Base-by-base conservation (phyloP, 495 filamentous ascomycete genomes). In the Chlorociboria aeruginascens region DNA sequence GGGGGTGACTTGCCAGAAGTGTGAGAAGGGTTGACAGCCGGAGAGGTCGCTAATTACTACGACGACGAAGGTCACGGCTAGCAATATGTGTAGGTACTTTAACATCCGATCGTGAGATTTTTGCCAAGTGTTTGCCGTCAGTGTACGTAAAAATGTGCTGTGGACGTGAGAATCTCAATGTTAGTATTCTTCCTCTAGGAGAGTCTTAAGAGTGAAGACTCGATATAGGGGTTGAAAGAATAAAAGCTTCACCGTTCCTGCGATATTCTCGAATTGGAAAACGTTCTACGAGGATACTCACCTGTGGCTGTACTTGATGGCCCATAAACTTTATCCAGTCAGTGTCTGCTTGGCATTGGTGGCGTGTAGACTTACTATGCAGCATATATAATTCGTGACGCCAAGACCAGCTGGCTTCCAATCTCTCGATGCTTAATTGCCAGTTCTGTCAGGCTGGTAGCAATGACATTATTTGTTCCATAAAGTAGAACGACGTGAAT, bases 1-100 rank as follows among this genome's bases (percentile, higher is more conserved):
- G 9, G 92, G 92, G 16, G 79, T 62, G 7, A 96, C 86, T 64
- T 95, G 89, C 89, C 87, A 96, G 67, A 93, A 90, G 61, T 88
- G 78, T 42, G 62, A 40, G 54, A 94, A 87, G 13, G 92, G 89
- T 30, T 78, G 80, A 62, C 92, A 98, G 66, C 95, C 89, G 34
- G 73, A 70, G 32, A 98, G 68, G 11, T 86, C 86, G 11, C 82
- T 76, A 48, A 95, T 77, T 31, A 95, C 65, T 8, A 88, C 79
- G n/a, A 77, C 84, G 36, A 88, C 39, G 41, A 96, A 86, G n/a
- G 92, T 94, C 12, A 75, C 66, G 34, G 71, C 64, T 2, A 98
- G 78, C 51, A 82, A 84, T 61, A 78, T 75, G 45, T 85, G 79
- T 49, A 95, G 79, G 47, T 76, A 70, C 43, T 74, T 67, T 3